Evolutionary conservation across 805 yeast species (phyloP).

Genomic region (Starmera caribaea): DNA sequence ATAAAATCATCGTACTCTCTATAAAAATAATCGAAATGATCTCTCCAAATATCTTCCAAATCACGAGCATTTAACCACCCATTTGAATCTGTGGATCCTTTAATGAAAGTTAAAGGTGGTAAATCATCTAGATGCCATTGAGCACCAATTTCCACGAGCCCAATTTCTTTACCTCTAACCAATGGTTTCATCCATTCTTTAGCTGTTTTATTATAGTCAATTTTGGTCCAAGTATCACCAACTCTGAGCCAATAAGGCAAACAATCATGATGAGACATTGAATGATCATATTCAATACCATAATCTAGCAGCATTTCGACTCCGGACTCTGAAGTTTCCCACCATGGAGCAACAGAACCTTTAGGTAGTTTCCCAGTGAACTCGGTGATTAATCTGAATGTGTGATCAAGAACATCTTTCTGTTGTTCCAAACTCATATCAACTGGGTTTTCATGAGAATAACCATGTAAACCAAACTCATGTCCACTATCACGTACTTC

Average conservation of each 20-base stretch:
- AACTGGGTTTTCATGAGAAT: constrained; percentile 27
- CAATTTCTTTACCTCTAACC: constrained; percentile 22
- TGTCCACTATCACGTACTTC: constrained; percentile 25
- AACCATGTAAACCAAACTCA: constrained; percentile 28
- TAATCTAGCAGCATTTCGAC: constrained; percentile 23
- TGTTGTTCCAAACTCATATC: constrained; percentile 27
- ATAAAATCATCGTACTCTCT: constrained; percentile 27
- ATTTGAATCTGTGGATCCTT: constrained; percentile 20
- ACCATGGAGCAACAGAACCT: constrained; percentile 29
- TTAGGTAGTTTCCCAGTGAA: constrained; percentile 25
- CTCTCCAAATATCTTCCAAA: constrained; percentile 28
- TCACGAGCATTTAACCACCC: constrained; percentile 28
- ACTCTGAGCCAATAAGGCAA: constrained; percentile 27
- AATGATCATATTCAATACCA: constrained; percentile 29
- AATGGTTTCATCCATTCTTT: constrained; percentile 29
- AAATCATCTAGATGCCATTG: constrained; percentile 29
- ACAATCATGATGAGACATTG: constrained; percentile 27
- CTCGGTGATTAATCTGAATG: constrained; percentile 22
- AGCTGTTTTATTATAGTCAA: constrained; percentile 25
- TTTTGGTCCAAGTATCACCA: constrained; percentile 28
- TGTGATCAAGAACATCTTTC: constrained; percentile 23
- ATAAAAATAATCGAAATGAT: constrained; percentile 28
- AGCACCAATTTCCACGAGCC: constrained; percentile 28
- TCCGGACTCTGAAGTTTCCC: constrained; percentile 26
- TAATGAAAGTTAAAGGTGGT: constrained; percentile 27